phyloP scores from a whole-genome alignment of 192 early-diverging fungal genomes.

The Umbelopsis sp. region DNA sequence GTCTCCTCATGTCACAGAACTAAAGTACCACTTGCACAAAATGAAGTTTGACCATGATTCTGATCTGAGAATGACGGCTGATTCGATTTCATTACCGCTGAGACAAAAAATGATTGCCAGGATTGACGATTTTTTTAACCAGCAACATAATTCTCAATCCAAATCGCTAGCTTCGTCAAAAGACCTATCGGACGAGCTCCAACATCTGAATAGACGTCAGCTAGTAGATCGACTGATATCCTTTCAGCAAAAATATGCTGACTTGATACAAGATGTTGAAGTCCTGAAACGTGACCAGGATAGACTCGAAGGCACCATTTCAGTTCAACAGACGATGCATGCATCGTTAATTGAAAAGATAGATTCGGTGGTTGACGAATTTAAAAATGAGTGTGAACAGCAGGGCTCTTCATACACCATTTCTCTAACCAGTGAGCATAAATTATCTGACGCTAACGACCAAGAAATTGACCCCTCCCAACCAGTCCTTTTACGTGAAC shows the following conservation, averaged over 20 bases:
- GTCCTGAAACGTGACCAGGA: background rate
- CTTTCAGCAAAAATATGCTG: background rate
- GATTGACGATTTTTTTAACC: background rate
- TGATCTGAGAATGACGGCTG: background rate
- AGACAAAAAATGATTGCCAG: conserved; percentile 1
- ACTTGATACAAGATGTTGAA: background rate
- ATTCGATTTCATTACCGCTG: background rate
- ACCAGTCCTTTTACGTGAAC: background rate
- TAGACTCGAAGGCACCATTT: background rate
- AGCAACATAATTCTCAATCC: background rate
- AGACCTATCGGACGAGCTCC: background rate
- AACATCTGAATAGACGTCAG: background rate
- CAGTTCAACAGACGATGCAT: conserved; percentile 10
- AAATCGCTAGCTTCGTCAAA: background rate
- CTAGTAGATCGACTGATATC: background rate
- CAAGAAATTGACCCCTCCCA: background rate
- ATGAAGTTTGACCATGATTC: background rate
- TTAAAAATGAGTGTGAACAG: background rate
- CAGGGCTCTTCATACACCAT: background rate
- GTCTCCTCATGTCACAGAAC: background rate
- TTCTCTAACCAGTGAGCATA: background rate
- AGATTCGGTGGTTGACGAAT: background rate
- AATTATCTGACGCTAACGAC: background rate
- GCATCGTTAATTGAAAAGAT: conserved; percentile 4
- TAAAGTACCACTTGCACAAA: background rate